Evolutionary conservation across 176 grass and related monocot species (phyloP), one percentile per base, ranked within the genome.

Genomic region (Canna indica): DNA sequence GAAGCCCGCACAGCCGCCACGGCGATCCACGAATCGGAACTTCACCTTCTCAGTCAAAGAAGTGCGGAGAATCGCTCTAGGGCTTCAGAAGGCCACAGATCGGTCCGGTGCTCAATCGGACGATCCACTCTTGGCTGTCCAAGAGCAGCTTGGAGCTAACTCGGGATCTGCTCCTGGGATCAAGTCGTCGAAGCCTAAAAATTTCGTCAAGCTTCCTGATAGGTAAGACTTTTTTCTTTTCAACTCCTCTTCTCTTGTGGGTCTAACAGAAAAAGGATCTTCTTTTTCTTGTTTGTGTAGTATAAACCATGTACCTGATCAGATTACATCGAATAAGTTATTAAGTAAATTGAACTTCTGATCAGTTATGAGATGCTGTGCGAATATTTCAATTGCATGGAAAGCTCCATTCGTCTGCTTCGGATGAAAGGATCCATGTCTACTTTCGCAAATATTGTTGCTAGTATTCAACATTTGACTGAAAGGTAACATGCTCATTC

Each of bases 351-450:
- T 22, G 27, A 67, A 0, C 36, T 52, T 0, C 16, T 46, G 5
- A 26, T 54, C 83, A 96, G 93, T 28, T 91, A 89, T 39, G 86
- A 96, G 74, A 74, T 81, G 42, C 79, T 96, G 8, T 90, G 83
- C 14, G 86, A 90, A 62, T 91, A 90, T 70, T 96, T 96, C 79
- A 87, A 96, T 50, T 84, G 77, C 68, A 78, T 96, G 44, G 85
- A 87, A 80, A 88, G 86, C 24, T 87, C 88, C 15, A 91, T 90
- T 33, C 68, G 93, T 4, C 80, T 96, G 15, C 83, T 90, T 58
- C 81, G 86, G 1, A 70, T 90, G 64, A 96, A 90, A 69, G 83
- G 88, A 53, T 85, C 81, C 39, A 87, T 74, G 85, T 34, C 78
- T 0, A 81, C 77, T 0, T 96, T 96, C 73, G 77, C 76, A 50